Conservation (phyloP, 495 filamentous ascomycete species). For the Talaromyces wortmannii region DNA sequence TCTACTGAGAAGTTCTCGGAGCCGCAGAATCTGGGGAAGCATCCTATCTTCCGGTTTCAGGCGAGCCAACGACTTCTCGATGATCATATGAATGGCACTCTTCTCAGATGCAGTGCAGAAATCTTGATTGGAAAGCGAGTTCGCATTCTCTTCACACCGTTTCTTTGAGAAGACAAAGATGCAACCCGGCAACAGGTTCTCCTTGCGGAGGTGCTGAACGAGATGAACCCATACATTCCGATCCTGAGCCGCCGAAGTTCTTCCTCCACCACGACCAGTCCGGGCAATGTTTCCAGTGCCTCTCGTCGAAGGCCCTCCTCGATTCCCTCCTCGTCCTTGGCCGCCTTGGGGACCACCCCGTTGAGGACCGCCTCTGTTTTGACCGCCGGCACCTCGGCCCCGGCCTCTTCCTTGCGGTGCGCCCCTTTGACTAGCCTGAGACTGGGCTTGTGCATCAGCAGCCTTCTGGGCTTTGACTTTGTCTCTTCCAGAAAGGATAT, state of each 20-base stretch:
- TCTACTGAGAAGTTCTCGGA: constrained; percentile 77
- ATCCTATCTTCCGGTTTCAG: constrained; percentile 84
- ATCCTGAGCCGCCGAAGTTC: constrained; percentile 85
- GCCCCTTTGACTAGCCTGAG: constrained; percentile 43
- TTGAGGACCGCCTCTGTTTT: constrained; percentile 37
- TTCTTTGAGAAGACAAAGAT: constrained; percentile 99
- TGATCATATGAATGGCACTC: constrained; percentile 94
- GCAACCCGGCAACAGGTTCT: constrained; percentile 80
- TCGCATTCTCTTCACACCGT: constrained; percentile 92
- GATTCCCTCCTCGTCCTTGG: constrained; percentile 30
- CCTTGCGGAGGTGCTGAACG: constrained; percentile 82
- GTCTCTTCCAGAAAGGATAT: constrained; percentile 73
- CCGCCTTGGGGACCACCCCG: constrained; percentile 41
- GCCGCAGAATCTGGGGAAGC: constrained; percentile 81
- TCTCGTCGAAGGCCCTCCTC: constrained; percentile 48
- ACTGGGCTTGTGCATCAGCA: constrained; percentile 36
- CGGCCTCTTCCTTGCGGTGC: constrained; percentile 40
- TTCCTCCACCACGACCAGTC: constrained; percentile 73
- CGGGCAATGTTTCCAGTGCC: constrained; percentile 83
- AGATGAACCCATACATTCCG: constrained; percentile 95
- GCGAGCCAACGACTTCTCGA: constrained; percentile 90
- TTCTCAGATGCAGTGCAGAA: constrained; percentile 89
- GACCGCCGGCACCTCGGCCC: constrained; percentile 28
- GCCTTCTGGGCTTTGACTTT: constrained; percentile 57
- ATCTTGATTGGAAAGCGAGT: constrained; percentile 89